Conservation (phyloP, 805 yeast genomes). For the Zygosaccharomyces rouxii region DNA sequence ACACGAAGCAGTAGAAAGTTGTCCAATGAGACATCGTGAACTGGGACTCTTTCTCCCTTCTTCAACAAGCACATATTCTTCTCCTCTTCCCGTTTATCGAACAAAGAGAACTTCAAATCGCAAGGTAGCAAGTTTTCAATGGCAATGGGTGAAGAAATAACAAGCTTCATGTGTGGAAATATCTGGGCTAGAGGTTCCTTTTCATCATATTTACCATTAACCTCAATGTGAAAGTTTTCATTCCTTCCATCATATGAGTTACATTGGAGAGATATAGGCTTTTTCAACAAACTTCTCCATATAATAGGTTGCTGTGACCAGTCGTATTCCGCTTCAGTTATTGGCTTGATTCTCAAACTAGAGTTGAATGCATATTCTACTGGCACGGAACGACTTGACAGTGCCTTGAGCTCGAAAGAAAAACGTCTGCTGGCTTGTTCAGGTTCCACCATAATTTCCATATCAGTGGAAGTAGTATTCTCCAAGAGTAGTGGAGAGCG, state of each 20-base stretch:
- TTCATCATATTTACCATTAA: conserved; percentile 57
- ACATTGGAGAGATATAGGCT: conserved; percentile 59
- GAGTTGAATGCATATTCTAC: conserved; percentile 61
- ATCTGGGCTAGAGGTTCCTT: conserved; percentile 68
- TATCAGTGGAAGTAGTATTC: conserved; percentile 60
- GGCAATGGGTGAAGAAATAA: conserved; percentile 79
- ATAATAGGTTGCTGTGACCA: conserved; percentile 63
- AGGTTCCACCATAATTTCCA: conserved; percentile 41
- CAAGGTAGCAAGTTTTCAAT: conserved; percentile 81
- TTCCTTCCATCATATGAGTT: conserved; percentile 42
- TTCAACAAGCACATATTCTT: conserved; percentile 62
- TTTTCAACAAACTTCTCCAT: conserved; percentile 59
- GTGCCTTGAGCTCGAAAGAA: conserved; percentile 47
- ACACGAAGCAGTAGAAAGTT: conserved; percentile 70
- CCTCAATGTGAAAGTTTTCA: conserved; percentile 59
- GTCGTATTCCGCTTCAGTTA: conserved; percentile 47
- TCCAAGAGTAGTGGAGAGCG: conserved; percentile 69
- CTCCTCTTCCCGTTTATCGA: conserved; percentile 64
- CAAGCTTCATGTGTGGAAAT: conserved; percentile 79
- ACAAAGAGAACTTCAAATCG: conserved; percentile 68
- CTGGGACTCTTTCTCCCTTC: conserved; percentile 63
- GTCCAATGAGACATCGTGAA: conserved; percentile 75
- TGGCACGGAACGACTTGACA: conserved; percentile 64
- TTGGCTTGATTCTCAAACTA: conserved; percentile 58
- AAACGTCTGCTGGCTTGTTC: conserved; percentile 33